phyloP scores from a whole-genome alignment of 1,284 basidiomycete genomes.

The Ganoderma lingzhi region DNA sequence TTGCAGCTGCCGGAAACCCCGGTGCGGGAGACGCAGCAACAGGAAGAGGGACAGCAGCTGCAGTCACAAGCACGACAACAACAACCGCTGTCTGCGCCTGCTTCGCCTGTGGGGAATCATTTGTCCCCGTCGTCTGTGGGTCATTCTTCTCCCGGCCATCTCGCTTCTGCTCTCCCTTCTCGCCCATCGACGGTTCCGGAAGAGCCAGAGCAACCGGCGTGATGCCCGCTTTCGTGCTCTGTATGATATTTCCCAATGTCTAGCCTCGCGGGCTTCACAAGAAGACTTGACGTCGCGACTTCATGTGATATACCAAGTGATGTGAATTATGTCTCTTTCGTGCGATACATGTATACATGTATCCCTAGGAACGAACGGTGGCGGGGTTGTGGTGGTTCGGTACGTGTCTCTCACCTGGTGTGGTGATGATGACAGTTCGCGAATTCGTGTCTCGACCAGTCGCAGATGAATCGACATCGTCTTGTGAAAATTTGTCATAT shows the following conservation, averaged over 20 bases:
- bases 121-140: not conserved
- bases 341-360: no score
- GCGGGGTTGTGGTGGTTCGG: no score
- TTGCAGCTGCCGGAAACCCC: conserved; percentile 16
- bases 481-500: no score
- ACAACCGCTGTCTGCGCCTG: not conserved
- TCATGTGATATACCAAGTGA: no score
- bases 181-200: conserved; percentile 6
- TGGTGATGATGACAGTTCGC: no score
- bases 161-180: not conserved
- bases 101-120: not conserved
- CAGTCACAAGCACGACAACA: not conserved
- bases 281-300: no score
- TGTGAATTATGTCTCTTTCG: no score
- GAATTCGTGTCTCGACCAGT: no score
- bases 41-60: not conserved
- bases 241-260: not conserved
- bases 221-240: not conserved
- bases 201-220: not conserved
- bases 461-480: no score
- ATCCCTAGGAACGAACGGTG: no score
- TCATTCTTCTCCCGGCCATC: not conserved
- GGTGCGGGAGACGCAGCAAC: not conserved
- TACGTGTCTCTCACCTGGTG: no score
- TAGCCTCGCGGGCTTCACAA: not conserved